phyloP scores from a whole-genome alignment of 495 filamentous ascomycete genomes.

The Trichoderma parareesei region DNA sequence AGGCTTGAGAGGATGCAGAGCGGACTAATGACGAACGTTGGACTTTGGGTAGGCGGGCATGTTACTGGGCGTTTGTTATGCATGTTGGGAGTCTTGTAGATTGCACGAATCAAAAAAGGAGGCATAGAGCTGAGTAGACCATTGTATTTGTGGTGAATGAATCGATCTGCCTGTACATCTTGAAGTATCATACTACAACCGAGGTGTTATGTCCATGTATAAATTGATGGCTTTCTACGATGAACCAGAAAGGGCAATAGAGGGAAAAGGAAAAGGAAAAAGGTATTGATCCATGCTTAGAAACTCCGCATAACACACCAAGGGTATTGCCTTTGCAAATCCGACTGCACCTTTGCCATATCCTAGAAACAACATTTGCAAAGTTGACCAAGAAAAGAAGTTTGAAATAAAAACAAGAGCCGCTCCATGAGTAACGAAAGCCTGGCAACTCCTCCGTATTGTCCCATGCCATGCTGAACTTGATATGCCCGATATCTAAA shows the following conservation, averaged over 20 bases:
- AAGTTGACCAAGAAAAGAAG: neutral
- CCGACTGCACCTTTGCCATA: neutral
- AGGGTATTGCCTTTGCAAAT: neutral
- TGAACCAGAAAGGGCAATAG: neutral
- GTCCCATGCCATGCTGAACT: neutral
- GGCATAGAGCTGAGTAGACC: neutral
- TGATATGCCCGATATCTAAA: constrained; percentile 30
- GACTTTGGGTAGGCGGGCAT: constrained; percentile 23
- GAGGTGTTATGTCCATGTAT: neutral
- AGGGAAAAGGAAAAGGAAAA: neutral
- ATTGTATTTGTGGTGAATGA: neutral
- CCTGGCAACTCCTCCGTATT: neutral
- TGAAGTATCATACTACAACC: neutral
- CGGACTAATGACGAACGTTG: neutral
- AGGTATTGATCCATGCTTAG: neutral
- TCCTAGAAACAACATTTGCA: constrained; percentile 1
- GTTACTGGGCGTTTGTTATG: constrained; percentile 14
- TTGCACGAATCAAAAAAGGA: constrained; percentile 5
- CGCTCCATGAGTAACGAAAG: neutral
- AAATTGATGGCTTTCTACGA: neutral
- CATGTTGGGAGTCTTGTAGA: constrained; percentile 12
- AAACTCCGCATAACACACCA: neutral
- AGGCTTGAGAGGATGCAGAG: neutral
- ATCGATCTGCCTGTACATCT: neutral
- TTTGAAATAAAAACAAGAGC: neutral